phyloP scores from a whole-genome alignment of 495 filamentous ascomycete genomes.

The Lichina pygmaea region DNA sequence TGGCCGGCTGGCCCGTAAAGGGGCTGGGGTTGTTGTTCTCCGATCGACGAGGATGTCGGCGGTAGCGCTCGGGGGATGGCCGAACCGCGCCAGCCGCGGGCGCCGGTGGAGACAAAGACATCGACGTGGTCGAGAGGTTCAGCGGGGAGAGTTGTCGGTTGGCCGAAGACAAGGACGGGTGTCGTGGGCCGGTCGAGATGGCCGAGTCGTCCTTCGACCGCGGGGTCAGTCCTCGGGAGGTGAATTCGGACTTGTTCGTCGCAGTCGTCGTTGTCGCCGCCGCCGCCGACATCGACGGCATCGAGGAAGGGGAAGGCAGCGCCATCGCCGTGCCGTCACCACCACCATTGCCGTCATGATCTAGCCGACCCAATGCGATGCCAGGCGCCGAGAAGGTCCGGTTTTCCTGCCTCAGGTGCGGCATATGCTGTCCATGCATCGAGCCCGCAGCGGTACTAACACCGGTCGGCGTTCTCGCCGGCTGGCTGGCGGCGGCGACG shows the following conservation, averaged over 20 bases:
- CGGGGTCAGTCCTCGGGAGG: not conserved
- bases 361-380: constrained; percentile 19
- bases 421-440: constrained; percentile 5
- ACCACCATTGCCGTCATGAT: constrained; percentile 11
- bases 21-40: not conserved
- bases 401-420: constrained; percentile 37
- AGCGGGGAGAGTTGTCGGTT: constrained; percentile 15
- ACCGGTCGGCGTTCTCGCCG: too few species aligned
- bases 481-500: too few species aligned
- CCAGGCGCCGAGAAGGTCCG: constrained; percentile 38
- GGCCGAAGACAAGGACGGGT: constrained; percentile 4
- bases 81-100: constrained; percentile 13
- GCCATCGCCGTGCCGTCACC: not conserved
- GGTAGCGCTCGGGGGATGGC: constrained; percentile 24
- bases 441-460: too few species aligned
- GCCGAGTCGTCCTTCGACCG: constrained; percentile 22
- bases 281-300: too few species aligned
- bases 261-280: too few species aligned
- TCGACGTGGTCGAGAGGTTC: constrained; percentile 2
- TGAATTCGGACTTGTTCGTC: too few species aligned
- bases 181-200: constrained; percentile 11
- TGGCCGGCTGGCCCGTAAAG: not conserved
- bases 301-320: too few species aligned
- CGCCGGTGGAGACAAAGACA: constrained; percentile 9
- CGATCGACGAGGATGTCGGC: constrained; percentile 15